phyloP scores from a whole-genome alignment of 805 yeast genomes.

The Lachancea cidri region DNA sequence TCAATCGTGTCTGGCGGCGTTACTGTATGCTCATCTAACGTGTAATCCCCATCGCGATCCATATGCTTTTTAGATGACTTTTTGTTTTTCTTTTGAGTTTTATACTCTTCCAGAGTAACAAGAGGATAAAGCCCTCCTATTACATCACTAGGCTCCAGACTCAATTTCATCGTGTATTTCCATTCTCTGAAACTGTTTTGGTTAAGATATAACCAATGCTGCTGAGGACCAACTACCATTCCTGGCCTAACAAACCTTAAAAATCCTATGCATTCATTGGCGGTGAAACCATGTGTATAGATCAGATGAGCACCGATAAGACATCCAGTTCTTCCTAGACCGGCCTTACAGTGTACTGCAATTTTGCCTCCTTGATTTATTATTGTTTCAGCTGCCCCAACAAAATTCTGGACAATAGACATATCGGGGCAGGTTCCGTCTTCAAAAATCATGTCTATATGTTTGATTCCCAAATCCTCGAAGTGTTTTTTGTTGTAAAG shows the following conservation, averaged over 20 bases:
- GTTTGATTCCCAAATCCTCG: conserved; percentile 76
- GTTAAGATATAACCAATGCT: conserved; percentile 95
- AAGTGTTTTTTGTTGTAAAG: conserved; percentile 83
- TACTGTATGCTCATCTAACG: conserved; percentile 18
- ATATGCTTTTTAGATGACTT: conserved; percentile 28
- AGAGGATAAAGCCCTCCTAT: conserved; percentile 66
- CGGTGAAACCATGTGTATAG: conserved; percentile 95
- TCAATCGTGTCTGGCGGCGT: conserved; percentile 34
- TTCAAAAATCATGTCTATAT: conserved; percentile 92
- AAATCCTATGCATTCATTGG: conserved; percentile 92
- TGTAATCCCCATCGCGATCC: conserved; percentile 14
- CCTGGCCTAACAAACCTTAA: conserved; percentile 97
- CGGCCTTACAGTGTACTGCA: conserved; percentile 99
- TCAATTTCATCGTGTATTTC: conserved; percentile 85
- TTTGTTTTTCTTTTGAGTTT: conserved; percentile 42
- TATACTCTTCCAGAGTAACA: conserved; percentile 56
- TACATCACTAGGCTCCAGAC: conserved; percentile 56
- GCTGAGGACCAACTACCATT: conserved; percentile 99
- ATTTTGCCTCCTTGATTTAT: conserved; percentile 84
- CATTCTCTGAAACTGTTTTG: conserved; percentile 96
- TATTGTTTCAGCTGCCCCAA: conserved; percentile 92
- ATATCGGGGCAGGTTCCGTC: conserved; percentile 97
- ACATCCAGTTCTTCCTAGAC: conserved; percentile 96
- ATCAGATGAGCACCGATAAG: conserved; percentile 95
- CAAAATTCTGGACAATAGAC: conserved; percentile 85